Evolutionary conservation across 306 rosid species (phyloP).

Genomic region (Fagus crenata): DNA sequence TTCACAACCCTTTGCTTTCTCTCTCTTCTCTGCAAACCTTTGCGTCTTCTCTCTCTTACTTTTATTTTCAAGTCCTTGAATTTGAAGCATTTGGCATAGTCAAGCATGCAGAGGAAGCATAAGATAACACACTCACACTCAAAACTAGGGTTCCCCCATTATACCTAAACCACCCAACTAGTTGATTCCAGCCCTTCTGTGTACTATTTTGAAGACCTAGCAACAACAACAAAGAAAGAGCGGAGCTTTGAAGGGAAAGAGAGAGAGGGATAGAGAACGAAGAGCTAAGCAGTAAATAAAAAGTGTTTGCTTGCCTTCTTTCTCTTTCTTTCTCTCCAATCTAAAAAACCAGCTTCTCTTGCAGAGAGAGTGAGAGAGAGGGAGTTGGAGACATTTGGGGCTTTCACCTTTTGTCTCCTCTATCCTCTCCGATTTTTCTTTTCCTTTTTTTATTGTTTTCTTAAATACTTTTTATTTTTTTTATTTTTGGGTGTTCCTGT

Average conservation of each 20-base stretch:
- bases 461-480: not conserved
- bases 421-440: constrained; percentile 42
- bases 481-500: not conserved
- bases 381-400: constrained; percentile 59
- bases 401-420: constrained; percentile 55
- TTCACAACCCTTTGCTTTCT: constrained; percentile 11
- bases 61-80: not conserved
- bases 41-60: constrained; percentile 5
- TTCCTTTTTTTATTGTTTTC: constrained; percentile 16
- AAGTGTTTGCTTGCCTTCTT: constrained; percentile 48
- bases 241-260: constrained; percentile 18
- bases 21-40: constrained; percentile 36
- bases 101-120: constrained; percentile 65
- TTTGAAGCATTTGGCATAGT: constrained; percentile 25
- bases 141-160: constrained; percentile 64
- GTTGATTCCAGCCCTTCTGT: constrained; percentile 19
- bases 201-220: constrained; percentile 1
- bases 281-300: constrained; percentile 43
- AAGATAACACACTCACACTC: constrained; percentile 22
- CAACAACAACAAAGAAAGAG: not conserved
- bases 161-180: constrained; percentile 12
- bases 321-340: constrained; percentile 64
- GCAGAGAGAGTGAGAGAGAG: constrained; percentile 27
- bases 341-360: constrained; percentile 4
- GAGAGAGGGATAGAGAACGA: constrained; percentile 68